phyloP scores from a whole-genome alignment of 345 rosid genomes.

The Punica granatum region DNA sequence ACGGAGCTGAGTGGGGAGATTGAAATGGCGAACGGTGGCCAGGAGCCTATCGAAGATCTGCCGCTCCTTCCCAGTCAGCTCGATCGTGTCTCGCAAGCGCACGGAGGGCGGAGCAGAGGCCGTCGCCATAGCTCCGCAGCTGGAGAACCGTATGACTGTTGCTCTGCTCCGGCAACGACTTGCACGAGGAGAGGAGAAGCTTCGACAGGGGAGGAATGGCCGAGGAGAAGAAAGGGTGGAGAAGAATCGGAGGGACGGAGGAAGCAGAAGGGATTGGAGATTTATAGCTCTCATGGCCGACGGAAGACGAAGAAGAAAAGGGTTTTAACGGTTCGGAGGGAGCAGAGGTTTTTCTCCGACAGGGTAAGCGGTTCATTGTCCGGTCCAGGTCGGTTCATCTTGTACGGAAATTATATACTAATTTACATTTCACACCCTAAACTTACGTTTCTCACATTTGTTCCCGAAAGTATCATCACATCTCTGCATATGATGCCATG shows the following conservation, averaged over 20 bases:
- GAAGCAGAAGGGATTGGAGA: constrained; percentile 23
- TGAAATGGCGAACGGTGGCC: constrained; percentile 50
- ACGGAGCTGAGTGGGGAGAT: constrained; percentile 69
- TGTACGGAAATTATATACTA: neutral
- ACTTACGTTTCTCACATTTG: neutral
- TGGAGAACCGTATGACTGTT: constrained; percentile 5
- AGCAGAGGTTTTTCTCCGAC: neutral
- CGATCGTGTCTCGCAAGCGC: constrained; percentile 50
- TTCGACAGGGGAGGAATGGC: neutral
- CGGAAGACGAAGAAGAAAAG: neutral
- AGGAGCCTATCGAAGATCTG: constrained; percentile 67
- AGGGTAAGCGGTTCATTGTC: neutral
- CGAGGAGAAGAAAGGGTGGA: constrained; percentile 14
- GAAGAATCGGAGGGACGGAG: constrained; percentile 6
- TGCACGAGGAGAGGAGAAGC: neutral
- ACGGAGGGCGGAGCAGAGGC: constrained; percentile 16
- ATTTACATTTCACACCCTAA: neutral
- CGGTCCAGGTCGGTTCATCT: neutral
- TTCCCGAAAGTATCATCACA: too few relatives aligned
- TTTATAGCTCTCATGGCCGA: constrained; percentile 16
- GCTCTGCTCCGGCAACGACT: neutral
- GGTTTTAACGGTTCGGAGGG: neutral
- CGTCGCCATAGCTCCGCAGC: constrained; percentile 27
- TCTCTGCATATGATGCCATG: too few relatives aligned
- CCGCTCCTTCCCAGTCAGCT: constrained; percentile 51